Percentiles rank a stretch among this genome's conserved stretches.
Conservation (phyloP, 305 asterid genomes). For the Solanum hybrid region DNA sequence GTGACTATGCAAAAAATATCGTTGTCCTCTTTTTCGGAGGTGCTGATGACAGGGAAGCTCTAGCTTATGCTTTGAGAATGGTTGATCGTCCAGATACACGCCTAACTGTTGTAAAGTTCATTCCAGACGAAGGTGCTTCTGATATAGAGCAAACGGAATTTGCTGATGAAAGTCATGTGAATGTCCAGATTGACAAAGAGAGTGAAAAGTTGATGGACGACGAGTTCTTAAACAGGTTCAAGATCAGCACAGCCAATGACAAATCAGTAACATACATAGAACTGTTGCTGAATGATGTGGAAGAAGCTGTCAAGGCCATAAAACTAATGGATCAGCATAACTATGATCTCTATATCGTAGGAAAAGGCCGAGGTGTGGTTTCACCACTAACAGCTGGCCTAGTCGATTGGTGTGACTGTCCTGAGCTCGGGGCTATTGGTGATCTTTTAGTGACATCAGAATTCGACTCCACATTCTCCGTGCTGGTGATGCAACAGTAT, state of each 20-base stretch:
- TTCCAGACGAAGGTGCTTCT: constrained; percentile 35
- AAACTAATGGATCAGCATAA: constrained; percentile 62
- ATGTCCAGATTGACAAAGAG: constrained; percentile 37
- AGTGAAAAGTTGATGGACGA: constrained; percentile 60
- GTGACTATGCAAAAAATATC: constrained; percentile 34
- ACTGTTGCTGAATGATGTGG: constrained; percentile 66
- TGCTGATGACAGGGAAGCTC: constrained; percentile 85
- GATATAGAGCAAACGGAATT: constrained; percentile 12
- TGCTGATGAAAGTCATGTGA: constrained; percentile 25
- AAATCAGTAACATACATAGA: constrained; percentile 36
- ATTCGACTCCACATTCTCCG: constrained; percentile 59
- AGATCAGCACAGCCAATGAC: constrained; percentile 29
- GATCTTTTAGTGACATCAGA: constrained; percentile 85
- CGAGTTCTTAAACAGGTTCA: constrained; percentile 52
- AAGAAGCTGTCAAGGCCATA: constrained; percentile 65
- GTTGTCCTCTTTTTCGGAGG: constrained; percentile 73
- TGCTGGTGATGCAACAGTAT: constrained; percentile 81
- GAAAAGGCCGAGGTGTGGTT: constrained; percentile 58
- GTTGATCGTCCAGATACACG: constrained; percentile 30
- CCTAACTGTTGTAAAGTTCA: constrained; percentile 59
- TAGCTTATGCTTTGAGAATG: constrained; percentile 82
- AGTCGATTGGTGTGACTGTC: constrained; percentile 95
- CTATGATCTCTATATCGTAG: constrained; percentile 68
- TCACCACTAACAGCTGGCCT: constrained; percentile 71
- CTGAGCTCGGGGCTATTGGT: constrained; percentile 86